Base-by-base conservation (phyloP, 208 protist species). In the Herpetomonas samuelpessoai region DNA sequence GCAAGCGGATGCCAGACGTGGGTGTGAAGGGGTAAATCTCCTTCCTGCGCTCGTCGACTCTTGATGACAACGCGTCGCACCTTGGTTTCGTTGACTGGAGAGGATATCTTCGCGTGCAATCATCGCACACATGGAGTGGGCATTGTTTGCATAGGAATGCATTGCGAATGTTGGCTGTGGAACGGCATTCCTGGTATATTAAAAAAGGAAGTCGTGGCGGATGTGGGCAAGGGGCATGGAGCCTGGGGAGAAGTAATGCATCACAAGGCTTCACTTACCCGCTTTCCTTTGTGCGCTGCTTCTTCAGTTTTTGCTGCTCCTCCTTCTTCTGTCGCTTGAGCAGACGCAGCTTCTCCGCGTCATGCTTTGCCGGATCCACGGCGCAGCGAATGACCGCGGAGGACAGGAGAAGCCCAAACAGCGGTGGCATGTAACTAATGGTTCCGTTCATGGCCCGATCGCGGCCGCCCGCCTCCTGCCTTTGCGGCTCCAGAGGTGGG, bases 381-480 rank as follows among this genome's bases (percentile, higher is more conserved):
- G 79, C 85, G 35, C 82, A 80, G 2, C 79, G 75, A 16, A 96
- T 63, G 44, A 94, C 82, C 25, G 80, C 83, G 0, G 83, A 81
- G 12, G 90, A 74, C 0, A 96, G 74, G 41, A 90, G n/a, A 0
- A 96, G 63, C 10, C 90, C 90, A 65, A 94, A 96, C 2, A 93
- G 49, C 6, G 90, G 71, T 4, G 90, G 90, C 81, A 96, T 96
- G 74, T 96, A 93, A 65, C 86, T 93, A 44, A 96, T 87, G 2
- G 90, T 96, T 27, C 90, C 90, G 57, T 96, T 96, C 51, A 94
- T 81, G 1, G 84, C 71, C 14, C 84, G 64, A 50, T 86, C 85
- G 16, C 90, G 75, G 14, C 86, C 90, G 30, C 84, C 90, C 0
- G 73, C 75, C 57, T 91, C 83, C 65, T 90, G 84, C 12, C 80